Evolutionary conservation across 2,329 filamentous ascomycete genomes (phyloP), one percentile per base, ranked within the genome.

Genomic region (Tolypocladium album): DNA sequence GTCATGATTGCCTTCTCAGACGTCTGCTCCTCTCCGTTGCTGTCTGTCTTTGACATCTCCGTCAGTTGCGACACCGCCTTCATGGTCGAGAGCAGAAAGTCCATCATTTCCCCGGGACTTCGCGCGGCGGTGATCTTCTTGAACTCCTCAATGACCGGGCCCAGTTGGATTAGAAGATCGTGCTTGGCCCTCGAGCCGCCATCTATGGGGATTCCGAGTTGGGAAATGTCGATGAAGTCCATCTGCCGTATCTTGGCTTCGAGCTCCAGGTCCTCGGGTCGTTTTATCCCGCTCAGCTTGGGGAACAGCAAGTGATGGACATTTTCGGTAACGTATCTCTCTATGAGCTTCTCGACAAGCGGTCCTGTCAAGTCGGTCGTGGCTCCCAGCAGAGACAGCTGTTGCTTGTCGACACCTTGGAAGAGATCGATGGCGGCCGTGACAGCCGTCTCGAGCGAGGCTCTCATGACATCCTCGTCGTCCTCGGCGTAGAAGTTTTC

Each of bases 371-470:
- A 77, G 70, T 97, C 92, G 2, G 95, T 99, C 1, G 92, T 96
- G 5, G 92, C 90, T 22, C 92, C 94, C 5, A 99, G 80, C 42
- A 96, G 81, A 3, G 93, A 97, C 36, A 99, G 78, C 68, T 97
- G 94, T 68, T 96, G 90, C 72, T 96, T 96, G 71, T 99, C 94
- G 7, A 99, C 93, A 61, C 87, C 87, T 68, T 97, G 93, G 66
- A 99, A 99, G 1, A 97, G 81, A 68, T 99, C 94, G 65, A 99
- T 97, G 0, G 92, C 94, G 12, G 89, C 85, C 12, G 91, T 96
- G 13, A 99, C 90, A 1, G 93, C 92, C 1, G 90, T 95, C 74
- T 99, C 94, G 17, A 97, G 77, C 20, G 92, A 91, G 27, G 87
- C 87, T 60, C 93, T 83, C 87, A 99, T 93, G 38, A 91, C 81